Percentiles rank a stretch among this genome's conserved stretches.
Conservation (phyloP, 75 land plant genomes). For the Picea glauca region DNA sequence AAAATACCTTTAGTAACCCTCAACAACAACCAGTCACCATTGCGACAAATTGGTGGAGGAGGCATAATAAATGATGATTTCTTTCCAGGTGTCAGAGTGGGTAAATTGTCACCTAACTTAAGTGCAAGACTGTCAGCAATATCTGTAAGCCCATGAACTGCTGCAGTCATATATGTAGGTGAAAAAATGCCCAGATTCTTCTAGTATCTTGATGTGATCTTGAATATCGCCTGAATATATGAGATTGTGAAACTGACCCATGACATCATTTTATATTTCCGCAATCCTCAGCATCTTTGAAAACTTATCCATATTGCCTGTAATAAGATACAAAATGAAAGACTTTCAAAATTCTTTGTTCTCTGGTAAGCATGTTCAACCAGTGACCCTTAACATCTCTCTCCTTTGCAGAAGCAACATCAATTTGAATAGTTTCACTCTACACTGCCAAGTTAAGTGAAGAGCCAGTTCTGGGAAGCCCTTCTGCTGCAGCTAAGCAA, state of each 20-base stretch:
- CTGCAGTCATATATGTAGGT: conserved; percentile 66
- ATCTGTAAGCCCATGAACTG: conserved; percentile 61
- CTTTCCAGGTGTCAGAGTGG: conserved; percentile 45
- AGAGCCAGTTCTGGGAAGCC: conserved; percentile 73
- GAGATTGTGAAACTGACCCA: conserved; percentile 75
- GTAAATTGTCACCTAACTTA: conserved; percentile 53
- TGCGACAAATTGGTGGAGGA: conserved; percentile 42
- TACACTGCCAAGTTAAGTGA: conserved; percentile 54
- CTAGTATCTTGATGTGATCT: conserved; percentile 39
- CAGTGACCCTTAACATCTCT: conserved; percentile 60
- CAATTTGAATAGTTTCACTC: conserved; percentile 50
- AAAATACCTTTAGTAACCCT: conserved; percentile 64
- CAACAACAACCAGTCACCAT: conserved; percentile 66
- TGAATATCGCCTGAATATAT: conserved; percentile 58
- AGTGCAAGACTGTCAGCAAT: conserved; percentile 44
- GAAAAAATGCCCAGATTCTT: conserved; percentile 56
- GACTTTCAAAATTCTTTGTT: conserved; percentile 73
- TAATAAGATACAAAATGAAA: conserved; percentile 71
- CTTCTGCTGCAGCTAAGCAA: conserved; percentile 73
- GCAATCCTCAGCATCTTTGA: conserved; percentile 70
- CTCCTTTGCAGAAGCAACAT: conserved; percentile 69
- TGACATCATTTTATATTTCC: conserved; percentile 62
- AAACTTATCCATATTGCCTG: conserved; percentile 57
- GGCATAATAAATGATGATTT: conserved; percentile 47
- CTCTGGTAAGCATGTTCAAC: conserved; percentile 77